These are phyloP conservation scores for Lactarius evosmus DNA, from an alignment of 768 basidiomycete genomes.

Conservation along the genomic window DNA sequence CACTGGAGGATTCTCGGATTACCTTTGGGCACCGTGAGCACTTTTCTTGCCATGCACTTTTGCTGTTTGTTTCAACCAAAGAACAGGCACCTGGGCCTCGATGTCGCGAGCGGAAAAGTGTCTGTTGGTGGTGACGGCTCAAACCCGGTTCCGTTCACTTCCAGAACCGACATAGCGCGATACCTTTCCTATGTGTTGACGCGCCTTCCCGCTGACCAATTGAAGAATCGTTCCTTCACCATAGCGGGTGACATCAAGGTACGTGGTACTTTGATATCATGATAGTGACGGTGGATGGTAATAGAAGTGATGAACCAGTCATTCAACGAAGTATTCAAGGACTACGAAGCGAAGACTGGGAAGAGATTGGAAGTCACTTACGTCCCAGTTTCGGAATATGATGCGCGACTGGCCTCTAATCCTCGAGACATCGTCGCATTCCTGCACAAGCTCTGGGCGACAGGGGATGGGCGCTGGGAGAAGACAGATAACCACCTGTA, in stretches of 20 bases:
- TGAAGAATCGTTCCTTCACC: slow-evolving; percentile 17
- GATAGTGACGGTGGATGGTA: not conserved
- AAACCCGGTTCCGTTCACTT: slow-evolving; percentile 21
- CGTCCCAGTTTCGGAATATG: slow-evolving; percentile 13
- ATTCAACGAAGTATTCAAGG: slow-evolving; percentile 27
- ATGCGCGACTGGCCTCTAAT: slow-evolving; percentile 20
- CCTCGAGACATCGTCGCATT: slow-evolving; percentile 1
- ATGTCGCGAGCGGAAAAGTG: slow-evolving; percentile 25
- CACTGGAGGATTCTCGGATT: slow-evolving; percentile 27
- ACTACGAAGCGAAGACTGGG: slow-evolving; percentile 24
- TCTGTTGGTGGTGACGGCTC: slow-evolving; percentile 25
- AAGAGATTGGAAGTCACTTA: slow-evolving; percentile 28
- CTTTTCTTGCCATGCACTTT: not conserved
- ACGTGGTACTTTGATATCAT: not conserved
- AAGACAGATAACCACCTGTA: slow-evolving; percentile 21
- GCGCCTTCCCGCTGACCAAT: slow-evolving; percentile 12
- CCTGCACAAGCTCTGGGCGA: slow-evolving; percentile 1
- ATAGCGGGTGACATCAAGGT: slow-evolving; percentile 21
- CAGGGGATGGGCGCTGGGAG: not conserved
- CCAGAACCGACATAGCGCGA: slow-evolving; percentile 28
- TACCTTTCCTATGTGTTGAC: slow-evolving; percentile 28
- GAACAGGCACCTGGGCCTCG: slow-evolving; percentile 12
- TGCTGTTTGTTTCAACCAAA: not conserved
- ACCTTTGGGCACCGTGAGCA: slow-evolving; percentile 14
- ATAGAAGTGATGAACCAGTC: not conserved